These are phyloP conservation scores for Leishmania mexicana DNA, from an alignment of 208 protist species.

Conservation along the genomic window DNA sequence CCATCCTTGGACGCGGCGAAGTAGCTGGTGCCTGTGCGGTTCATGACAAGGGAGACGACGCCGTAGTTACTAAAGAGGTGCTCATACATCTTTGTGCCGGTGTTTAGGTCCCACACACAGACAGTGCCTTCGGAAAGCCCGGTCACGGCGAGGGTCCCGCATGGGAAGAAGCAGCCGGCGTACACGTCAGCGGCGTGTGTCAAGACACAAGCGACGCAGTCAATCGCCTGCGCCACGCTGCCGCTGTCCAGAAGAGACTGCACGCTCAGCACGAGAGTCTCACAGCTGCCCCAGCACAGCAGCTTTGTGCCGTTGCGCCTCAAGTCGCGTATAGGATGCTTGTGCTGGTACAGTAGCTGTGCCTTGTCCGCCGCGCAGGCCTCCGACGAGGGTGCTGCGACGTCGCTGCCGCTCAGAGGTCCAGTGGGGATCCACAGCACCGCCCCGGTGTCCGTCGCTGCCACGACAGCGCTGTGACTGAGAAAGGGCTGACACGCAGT, in stretches of 20 bases:
- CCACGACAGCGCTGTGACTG: conserved; percentile 55
- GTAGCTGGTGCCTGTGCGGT: conserved; percentile 71
- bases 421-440: conserved; percentile 69
- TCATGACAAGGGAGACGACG: conserved; percentile 65
- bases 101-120: conserved; percentile 71
- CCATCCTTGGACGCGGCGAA: conserved; percentile 83
- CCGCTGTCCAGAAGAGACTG: conserved; percentile 30
- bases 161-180: conserved; percentile 75
- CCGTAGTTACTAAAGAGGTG: conserved; percentile 63
- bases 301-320: conserved; percentile 45
- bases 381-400: conserved; percentile 3
- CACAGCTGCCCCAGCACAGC: conserved; percentile 71
- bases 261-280: conserved; percentile 61
- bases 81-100: conserved; percentile 62
- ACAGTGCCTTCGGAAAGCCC: conserved; percentile 83
- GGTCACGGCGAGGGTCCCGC: conserved; percentile 68
- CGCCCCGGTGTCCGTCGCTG: conserved; percentile 51
- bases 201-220: conserved; percentile 50
- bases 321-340: conserved; percentile 54
- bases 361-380: conserved; percentile 13
- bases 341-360: conserved; percentile 49
- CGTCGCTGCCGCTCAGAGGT: not conserved
- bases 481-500: conserved; percentile 80
- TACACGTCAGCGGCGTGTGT: conserved; percentile 66
- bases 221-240: not conserved